Percentiles rank a stretch among this genome's conserved stretches.
Conservation (phyloP, 176 grass and related monocot genomes). For the Triticum dicoccoides region DNA sequence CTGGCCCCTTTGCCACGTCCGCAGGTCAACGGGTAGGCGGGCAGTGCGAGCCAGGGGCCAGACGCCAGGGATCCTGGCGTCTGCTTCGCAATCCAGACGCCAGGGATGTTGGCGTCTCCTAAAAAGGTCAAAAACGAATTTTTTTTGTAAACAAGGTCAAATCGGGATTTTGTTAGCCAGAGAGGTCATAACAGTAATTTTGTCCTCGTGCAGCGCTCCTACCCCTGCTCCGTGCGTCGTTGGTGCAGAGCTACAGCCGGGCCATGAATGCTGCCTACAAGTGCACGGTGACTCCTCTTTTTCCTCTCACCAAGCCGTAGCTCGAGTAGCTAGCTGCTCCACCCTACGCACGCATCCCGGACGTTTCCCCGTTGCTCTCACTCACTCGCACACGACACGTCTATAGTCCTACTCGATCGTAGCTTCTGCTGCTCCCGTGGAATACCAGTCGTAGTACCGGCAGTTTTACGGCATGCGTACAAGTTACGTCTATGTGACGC, state of each 20-base stretch:
- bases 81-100: too few species aligned
- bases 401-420: not conserved
- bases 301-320: conserved; percentile 4
- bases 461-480: not conserved
- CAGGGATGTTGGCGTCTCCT: too few species aligned
- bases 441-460: not conserved
- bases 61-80: too few species aligned
- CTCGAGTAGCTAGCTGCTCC: not conserved
- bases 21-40: too few species aligned
- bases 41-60: too few species aligned
- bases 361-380: not conserved
- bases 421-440: not conserved
- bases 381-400: not conserved
- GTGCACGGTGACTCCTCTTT: conserved; percentile 25
- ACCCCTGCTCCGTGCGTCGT: conserved; percentile 23
- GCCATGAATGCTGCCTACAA: conserved; percentile 20
- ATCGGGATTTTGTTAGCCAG: too few species aligned
- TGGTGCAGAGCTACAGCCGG: not conserved
- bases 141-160: too few species aligned
- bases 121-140: too few species aligned
- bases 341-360: not conserved
- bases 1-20: too few species aligned
- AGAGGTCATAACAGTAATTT: too few species aligned
- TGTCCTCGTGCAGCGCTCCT: not conserved
- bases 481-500: conserved; percentile 9